Conservation (phyloP, 2,329 filamentous ascomycete species). For the Calonectria multiphialidica region DNA sequence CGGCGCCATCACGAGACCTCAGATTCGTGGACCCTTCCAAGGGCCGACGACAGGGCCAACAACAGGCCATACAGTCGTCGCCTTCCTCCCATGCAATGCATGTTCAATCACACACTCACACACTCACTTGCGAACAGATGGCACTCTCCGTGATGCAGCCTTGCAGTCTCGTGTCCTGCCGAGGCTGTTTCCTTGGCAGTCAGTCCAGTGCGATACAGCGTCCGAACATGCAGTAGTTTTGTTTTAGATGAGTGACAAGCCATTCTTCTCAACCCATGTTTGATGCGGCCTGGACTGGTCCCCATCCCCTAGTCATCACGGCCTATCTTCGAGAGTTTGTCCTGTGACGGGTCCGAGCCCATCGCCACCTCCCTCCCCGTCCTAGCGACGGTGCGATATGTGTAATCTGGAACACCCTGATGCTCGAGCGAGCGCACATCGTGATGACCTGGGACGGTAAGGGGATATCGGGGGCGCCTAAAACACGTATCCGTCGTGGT, state of each 20-base stretch:
- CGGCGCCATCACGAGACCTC: conserved; percentile 15
- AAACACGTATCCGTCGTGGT: conserved; percentile 6
- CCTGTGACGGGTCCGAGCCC: background rate
- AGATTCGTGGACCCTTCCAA: background rate
- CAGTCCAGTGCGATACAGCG: background rate
- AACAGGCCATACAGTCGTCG: conserved; percentile 18
- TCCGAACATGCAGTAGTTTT: background rate
- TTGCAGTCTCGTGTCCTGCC: background rate
- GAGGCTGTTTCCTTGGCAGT: background rate
- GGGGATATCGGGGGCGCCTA: background rate
- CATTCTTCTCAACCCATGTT: background rate
- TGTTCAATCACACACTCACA: background rate
- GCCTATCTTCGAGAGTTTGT: background rate
- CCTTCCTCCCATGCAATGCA: background rate
- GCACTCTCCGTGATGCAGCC: background rate
- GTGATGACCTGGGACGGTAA: background rate
- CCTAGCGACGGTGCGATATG: background rate
- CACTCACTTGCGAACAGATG: background rate
- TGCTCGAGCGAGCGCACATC: conserved; percentile 7
- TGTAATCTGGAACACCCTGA: conserved; percentile 8
- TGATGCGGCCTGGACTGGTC: background rate
- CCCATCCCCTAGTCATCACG: background rate
- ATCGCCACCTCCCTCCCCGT: background rate
- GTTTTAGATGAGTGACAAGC: conserved; percentile 5
- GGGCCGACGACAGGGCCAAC: background rate